phyloP scores from a whole-genome alignment of 805 yeast genomes.

The Ogataea nonfermentans region DNA sequence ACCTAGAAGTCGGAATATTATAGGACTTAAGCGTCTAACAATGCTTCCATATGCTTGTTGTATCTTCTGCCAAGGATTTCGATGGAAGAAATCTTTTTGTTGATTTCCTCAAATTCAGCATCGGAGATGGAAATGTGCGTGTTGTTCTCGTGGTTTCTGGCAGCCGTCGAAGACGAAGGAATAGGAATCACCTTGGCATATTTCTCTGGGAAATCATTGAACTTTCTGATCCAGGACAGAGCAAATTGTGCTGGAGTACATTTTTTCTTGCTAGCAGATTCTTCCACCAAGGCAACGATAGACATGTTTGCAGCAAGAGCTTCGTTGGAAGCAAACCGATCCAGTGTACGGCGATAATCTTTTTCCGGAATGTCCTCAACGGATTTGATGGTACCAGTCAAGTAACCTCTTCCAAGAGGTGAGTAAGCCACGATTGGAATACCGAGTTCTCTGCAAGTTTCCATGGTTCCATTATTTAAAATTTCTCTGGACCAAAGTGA shows the following conservation, averaged over 20 bases:
- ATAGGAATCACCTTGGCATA: conserved; percentile 68
- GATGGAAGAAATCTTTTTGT: conserved; percentile 41
- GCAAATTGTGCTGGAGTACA: conserved; percentile 66
- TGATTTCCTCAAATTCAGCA: conserved; percentile 55
- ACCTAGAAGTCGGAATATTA: too few relatives aligned
- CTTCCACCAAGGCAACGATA: conserved; percentile 48
- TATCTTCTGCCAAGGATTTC: conserved; percentile 48
- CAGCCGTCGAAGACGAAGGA: conserved; percentile 68
- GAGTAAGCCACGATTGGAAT: conserved; percentile 79
- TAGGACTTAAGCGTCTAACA: background rate
- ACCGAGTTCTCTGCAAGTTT: conserved; percentile 51
- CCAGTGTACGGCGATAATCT: conserved; percentile 51
- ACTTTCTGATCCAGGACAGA: conserved; percentile 60
- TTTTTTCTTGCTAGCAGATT: conserved; percentile 45
- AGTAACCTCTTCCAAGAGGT: conserved; percentile 76
- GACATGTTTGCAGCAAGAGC: conserved; percentile 46
- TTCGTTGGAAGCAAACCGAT: conserved; percentile 59
- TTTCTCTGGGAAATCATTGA: conserved; percentile 34
- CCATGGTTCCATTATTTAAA: conserved; percentile 59
- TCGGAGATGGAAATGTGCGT: conserved; percentile 46
- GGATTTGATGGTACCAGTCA: conserved; percentile 59
- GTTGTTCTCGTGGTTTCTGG: conserved; percentile 62
- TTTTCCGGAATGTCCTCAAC: conserved; percentile 49
- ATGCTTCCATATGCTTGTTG: conserved; percentile 7
- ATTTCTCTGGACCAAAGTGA: conserved; percentile 69